These are phyloP conservation scores for Sugiyamaella lignohabitans DNA, from an alignment of 805 yeast genomes.

Conservation along the genomic window DNA sequence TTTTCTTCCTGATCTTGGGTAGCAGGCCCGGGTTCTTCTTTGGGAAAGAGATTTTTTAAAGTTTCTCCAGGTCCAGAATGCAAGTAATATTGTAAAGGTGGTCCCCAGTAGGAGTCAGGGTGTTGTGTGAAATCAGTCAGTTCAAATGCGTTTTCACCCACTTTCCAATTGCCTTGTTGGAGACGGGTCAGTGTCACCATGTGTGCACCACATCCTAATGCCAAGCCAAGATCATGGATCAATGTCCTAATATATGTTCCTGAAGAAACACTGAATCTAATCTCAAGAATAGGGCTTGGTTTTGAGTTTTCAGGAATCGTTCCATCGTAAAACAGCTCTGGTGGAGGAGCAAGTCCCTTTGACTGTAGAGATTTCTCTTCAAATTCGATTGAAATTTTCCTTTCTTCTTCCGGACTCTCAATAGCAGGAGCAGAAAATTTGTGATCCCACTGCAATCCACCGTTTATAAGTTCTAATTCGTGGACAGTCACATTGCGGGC, in stretches of 20 bases:
- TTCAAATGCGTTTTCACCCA: constrained; percentile 60
- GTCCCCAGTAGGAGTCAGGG: constrained; percentile 57
- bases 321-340: constrained; percentile 24
- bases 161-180: constrained; percentile 78
- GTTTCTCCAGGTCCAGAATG: no score
- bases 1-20: not conserved
- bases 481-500: constrained; percentile 62
- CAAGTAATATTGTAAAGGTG: constrained; percentile 11
- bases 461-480: constrained; percentile 47
- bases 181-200: constrained; percentile 77
- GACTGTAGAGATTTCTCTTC: constrained; percentile 12
- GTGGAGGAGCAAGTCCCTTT: constrained; percentile 1
- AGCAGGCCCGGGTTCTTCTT: no score
- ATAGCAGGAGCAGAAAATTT: constrained; percentile 37
- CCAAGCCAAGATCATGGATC: constrained; percentile 81
- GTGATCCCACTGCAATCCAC: constrained; percentile 51
- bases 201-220: constrained; percentile 72
- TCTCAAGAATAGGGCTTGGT: constrained; percentile 45
- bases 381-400: constrained; percentile 38
- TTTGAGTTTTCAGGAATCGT: constrained; percentile 18
- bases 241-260: constrained; percentile 93
- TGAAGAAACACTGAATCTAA: constrained; percentile 76
- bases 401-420: constrained; percentile 32
- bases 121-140: constrained; percentile 57
- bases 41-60: no score